Conservation (phyloP, 495 filamentous ascomycete species). For the Podospora pseudoanserina region DNA sequence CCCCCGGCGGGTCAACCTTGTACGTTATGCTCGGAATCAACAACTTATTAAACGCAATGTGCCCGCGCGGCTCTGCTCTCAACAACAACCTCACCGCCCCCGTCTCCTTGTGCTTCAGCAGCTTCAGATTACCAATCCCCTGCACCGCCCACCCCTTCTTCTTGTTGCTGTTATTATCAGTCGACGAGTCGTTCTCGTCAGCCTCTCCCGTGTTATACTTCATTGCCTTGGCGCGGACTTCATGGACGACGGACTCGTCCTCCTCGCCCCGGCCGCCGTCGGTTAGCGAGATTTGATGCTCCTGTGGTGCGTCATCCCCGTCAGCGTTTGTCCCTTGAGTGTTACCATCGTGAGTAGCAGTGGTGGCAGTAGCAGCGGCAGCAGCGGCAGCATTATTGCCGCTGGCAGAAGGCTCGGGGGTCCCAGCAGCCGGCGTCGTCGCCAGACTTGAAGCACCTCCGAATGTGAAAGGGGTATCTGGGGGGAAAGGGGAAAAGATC, state of each 20-base stretch:
- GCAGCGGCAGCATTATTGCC: neutral
- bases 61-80: slow-evolving; percentile 65
- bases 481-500: neutral
- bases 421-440: slow-evolving; percentile 58
- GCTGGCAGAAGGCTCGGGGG: slow-evolving; percentile 53
- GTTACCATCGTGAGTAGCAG: slow-evolving; percentile 48
- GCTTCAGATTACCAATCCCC: slow-evolving; percentile 61
- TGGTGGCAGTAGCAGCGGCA: slow-evolving; percentile 10
- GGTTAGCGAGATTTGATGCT: slow-evolving; percentile 58
- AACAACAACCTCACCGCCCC: slow-evolving; percentile 61
- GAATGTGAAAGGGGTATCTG: slow-evolving; percentile 46
- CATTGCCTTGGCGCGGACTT: slow-evolving; percentile 60
- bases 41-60: slow-evolving; percentile 63
- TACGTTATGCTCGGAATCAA: slow-evolving; percentile 59
- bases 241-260: slow-evolving; percentile 60
- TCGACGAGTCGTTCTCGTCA: slow-evolving; percentile 35
- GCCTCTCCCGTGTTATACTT: slow-evolving; percentile 42
- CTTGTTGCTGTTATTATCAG: slow-evolving; percentile 29
- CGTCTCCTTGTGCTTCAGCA: slow-evolving; percentile 65
- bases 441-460: slow-evolving; percentile 52
- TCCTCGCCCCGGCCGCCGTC: slow-evolving; percentile 65
- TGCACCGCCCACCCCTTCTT: slow-evolving; percentile 54
- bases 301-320: slow-evolving; percentile 48
- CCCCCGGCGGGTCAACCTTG: slow-evolving; percentile 37
- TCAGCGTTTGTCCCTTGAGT: slow-evolving; percentile 41